Base-by-base conservation (phyloP, 495 filamentous ascomycete genomes). In the Ascodesmis nigricans region DNA sequence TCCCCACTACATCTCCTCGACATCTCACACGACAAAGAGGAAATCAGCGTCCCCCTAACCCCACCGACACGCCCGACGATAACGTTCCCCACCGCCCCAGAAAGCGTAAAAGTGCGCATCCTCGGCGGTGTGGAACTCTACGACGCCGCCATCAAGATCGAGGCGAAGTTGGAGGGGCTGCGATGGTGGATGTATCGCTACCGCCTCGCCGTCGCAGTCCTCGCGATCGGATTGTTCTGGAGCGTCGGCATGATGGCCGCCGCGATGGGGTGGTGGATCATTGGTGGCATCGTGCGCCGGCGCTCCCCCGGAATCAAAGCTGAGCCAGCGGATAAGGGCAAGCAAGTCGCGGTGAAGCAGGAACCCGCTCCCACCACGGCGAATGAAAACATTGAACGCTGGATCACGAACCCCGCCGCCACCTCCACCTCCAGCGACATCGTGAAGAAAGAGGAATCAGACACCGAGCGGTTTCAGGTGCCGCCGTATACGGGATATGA, bases 151-250 rank as follows among this genome's bases (percentile, higher is more conserved):
- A 63, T 91, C 29, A 62, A 61, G 10, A 67, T 97, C 15, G 62
- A 57, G 8, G 81, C 87, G 1, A 61, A 65, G 27, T 69, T 93
- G 39, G 58, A 60, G 14, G 87, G 83, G 0, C 46, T 93, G 39
- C 65, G 75, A 37, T 83, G 77, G 73, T 46, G 79, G 18, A 91
- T 97, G 78, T 83, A 79, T 41, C 66, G 75, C 15, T 72, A 79
- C 56, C 69, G 72, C 22, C 39, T 83, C 19, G 50, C 70, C 1
- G 68, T 69, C 7, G 79, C 80, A 41, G 24, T 76, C 0, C 41
- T 75, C 1, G 75, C 75, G 35, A 76, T 67, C 3, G 55, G 49
- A 2, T 28, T 65, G 17, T 92, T 93, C 53, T 93, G 81, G 83
- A 52, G 49, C 5, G 57, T 65, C 1, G 77, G 77, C 43, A 61